Evolutionary conservation across 805 yeast species (phyloP), one percentile per base, ranked within the genome.

Genomic region (Nakazawaea molendinolei): DNA sequence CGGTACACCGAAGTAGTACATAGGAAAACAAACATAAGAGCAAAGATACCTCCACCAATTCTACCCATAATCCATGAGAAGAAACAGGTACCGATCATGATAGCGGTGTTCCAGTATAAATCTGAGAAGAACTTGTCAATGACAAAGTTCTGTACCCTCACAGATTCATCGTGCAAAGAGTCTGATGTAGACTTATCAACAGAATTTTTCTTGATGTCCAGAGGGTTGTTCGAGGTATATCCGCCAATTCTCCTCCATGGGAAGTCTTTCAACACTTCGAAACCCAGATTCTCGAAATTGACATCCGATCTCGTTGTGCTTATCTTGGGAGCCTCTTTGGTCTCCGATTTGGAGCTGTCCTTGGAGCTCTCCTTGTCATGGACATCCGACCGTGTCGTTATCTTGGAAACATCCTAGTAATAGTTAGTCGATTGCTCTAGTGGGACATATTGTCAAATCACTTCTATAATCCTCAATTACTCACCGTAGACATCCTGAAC

Each of bases 121-220:
- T 84, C 95, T 10, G 79, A 74, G 46, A 69, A 76, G 49, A 79
- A 79, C 38, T 71, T 79, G 55, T 84, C 92, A 34, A 68, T 51
- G 26, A 84, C 74, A 44, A 79, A 84, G 13, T 70, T 63, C 50
- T 75, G 76, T 28, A 81, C 56, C 3, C 59, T 52, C 21, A 60
- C 58, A 20, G 68, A 49, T 26, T 49, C 48, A 19, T 36, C 39
- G 20, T 19, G 29, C 7, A 40, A 23, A 12, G 32, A 19, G 13
- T 17, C 25, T n/a, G 32, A 10, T 8, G 28, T 21, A 9, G 9
- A 10, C 23, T 45, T 2, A 28, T 13, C 6, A 42, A 24, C 5
- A 52, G 51, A 9, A 56, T 53, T 16, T 12, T 8, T 12, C 23
- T 28, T 28, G n/a, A 18, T 10, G 12, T 45, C 38, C 16, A 39